These are phyloP conservation scores for Termitomyces sp. DNA, from an alignment of 768 basidiomycete genomes.

Conservation along the genomic window DNA sequence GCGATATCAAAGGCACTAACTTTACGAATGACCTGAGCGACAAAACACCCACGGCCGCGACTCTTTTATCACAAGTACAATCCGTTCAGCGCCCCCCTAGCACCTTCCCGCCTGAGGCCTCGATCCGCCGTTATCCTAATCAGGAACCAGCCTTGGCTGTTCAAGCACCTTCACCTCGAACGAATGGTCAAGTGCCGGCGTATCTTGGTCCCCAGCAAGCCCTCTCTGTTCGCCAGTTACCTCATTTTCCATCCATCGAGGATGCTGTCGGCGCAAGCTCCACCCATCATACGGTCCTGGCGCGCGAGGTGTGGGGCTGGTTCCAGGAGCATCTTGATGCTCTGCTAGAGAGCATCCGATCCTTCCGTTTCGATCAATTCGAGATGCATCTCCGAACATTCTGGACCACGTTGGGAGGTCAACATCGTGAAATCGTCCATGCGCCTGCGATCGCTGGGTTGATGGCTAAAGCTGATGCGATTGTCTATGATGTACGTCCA, in stretches of 20 bases:
- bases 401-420: slow-evolving; percentile 72
- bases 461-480: slow-evolving; percentile 88
- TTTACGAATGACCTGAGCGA: slow-evolving; percentile 69
- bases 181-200: slow-evolving; percentile 36
- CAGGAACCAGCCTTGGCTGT: slow-evolving; percentile 53
- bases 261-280: slow-evolving; percentile 77
- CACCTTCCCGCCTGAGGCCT: slow-evolving; percentile 64
- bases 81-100: slow-evolving; percentile 56
- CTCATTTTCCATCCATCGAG: slow-evolving; percentile 82
- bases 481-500: slow-evolving; percentile 82
- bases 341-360: slow-evolving; percentile 70
- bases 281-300: slow-evolving; percentile 75
- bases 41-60: slow-evolving; percentile 84
- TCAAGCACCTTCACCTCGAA: slow-evolving; percentile 54
- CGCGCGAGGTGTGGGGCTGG: slow-evolving; percentile 87
- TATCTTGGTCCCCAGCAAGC: slow-evolving; percentile 50
- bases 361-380: slow-evolving; percentile 85
- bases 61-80: slow-evolving; percentile 74
- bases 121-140: slow-evolving; percentile 72
- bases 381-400: slow-evolving; percentile 84
- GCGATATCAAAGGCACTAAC: slow-evolving; percentile 55
- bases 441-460: slow-evolving; percentile 84
- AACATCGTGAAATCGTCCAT: slow-evolving; percentile 85
- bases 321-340: slow-evolving; percentile 90
- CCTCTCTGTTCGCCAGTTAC: slow-evolving; percentile 69